These are phyloP conservation scores for Nitzschia sp. DNA, from an alignment of 108 stramenopile genomes.

Conservation along the genomic window DNA sequence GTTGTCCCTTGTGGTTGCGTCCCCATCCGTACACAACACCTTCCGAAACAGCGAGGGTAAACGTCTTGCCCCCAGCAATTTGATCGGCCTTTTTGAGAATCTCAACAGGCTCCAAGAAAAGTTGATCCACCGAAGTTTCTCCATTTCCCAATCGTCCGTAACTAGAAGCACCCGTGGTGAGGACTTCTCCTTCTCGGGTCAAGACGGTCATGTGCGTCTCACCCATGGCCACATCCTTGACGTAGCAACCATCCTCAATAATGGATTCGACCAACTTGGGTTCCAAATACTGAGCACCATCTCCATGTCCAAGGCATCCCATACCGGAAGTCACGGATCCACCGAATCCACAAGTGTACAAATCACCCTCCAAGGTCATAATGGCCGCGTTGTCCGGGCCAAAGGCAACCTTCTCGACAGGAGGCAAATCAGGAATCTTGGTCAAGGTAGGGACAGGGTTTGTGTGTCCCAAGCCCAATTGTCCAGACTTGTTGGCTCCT, in stretches of 20 bases:
- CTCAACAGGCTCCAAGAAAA: conserved; percentile 84
- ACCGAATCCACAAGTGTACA: conserved; percentile 78
- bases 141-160: conserved; percentile 84
- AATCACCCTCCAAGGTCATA: conserved; percentile 62
- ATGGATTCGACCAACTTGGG: conserved; percentile 72
- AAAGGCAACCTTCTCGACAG: conserved; percentile 37
- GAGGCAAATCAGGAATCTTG: conserved; percentile 22
- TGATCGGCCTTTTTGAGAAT: conserved; percentile 51
- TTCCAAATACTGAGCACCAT: conserved; percentile 46
- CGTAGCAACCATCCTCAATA: conserved; percentile 76
- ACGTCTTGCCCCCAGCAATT: conserved; percentile 75
- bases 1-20: conserved; percentile 82
- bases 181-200: conserved; percentile 83
- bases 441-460: conserved; percentile 39
- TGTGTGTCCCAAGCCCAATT: conserved; percentile 61
- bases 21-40: conserved; percentile 85
- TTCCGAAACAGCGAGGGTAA: conserved; percentile 69
- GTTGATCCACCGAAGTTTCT: conserved; percentile 68
- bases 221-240: conserved; percentile 65
- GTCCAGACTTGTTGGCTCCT: conserved; percentile 74
- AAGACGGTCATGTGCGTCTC: conserved; percentile 79
- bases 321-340: conserved; percentile 59
- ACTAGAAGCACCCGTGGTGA: conserved; percentile 68
- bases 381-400: conserved; percentile 58
- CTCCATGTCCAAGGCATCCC: conserved; percentile 75